Base-by-base conservation (phyloP, 495 filamentous ascomycete species). In the Articulospora tetracladia region DNA sequence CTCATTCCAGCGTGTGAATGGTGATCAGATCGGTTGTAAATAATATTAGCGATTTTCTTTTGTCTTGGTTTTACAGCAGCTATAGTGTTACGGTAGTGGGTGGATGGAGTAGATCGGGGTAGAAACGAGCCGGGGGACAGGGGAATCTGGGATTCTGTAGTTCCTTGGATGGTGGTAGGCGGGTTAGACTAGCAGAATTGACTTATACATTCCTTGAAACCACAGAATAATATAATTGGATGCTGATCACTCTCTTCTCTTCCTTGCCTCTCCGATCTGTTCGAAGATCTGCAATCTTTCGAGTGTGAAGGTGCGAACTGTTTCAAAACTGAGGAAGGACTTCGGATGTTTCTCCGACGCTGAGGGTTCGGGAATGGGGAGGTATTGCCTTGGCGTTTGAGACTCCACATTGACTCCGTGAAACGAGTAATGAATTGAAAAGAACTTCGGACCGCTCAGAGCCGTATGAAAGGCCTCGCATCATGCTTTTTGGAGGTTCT, bases 201-300 rank as follows among this genome's bases (percentile, higher is more conserved):
- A 61, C 59, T 56, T 61, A 61, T 61, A 61, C 59, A 56, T 61
- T 61, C 59, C 59, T 61, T 61, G 27, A 56, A 49, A 22, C 25
- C 4, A 20, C 8, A 17, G n/a, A 44, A n/a, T n/a, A 36, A 23
- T 55, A 11, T 39, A 23, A 23, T 36, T 28, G 1, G 19, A 55
- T 39, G 27, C 27, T 55, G 53, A 55, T 55, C 19, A 27, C 30
- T 34, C 30, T 34, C 15, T 34, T 34, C 15, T 34, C 30, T 7
- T 34, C 15, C 30, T 15, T 34, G 30, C 6, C 30, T 34, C 30
- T 34, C 30, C 7, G 30, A 15, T 34, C 15, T 34, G n/a, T n/a
- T n/a, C n/a, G n/a, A n/a, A n/a, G n/a, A n/a, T n/a, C n/a, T n/a
- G n/a, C n/a, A n/a, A n/a, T n/a, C n/a, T n/a, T n/a, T n/a, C n/a